These are phyloP conservation scores for Chytriomyces confervae DNA, from an alignment of 192 early-diverging fungal species.

Conservation along the genomic window DNA sequence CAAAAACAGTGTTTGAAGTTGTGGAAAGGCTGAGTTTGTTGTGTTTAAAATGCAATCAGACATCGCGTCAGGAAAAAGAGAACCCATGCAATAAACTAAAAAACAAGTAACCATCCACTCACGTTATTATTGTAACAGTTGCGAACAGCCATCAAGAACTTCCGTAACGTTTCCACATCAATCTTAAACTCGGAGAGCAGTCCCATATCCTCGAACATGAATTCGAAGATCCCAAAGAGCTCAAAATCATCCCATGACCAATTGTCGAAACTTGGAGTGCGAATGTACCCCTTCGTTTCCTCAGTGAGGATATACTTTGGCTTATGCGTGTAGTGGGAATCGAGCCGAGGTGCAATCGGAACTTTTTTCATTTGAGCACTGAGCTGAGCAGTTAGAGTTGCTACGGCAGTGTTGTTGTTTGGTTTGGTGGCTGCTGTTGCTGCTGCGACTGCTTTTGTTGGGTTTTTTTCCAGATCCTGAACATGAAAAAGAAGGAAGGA, in stretches of 20 bases:
- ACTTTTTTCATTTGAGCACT: neutral
- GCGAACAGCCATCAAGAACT: slow-evolving; percentile 46
- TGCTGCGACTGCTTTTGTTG: neutral
- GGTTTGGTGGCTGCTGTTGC: slow-evolving; percentile 1
- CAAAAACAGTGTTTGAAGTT: slow-evolving; percentile 63
- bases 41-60: neutral
- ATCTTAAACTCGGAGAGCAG: slow-evolving; percentile 52
- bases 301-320: slow-evolving; percentile 37
- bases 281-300: slow-evolving; percentile 42
- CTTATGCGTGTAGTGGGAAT: slow-evolving; percentile 22
- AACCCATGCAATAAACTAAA: neutral
- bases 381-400: neutral
- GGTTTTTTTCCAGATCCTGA: slow-evolving; percentile 21
- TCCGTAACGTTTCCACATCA: slow-evolving; percentile 37
- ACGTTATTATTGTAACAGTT: slow-evolving; percentile 54
- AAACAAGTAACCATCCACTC: slow-evolving; percentile 4
- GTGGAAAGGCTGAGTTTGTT: slow-evolving; percentile 51
- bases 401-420: slow-evolving; percentile 5
- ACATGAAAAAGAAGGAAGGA: neutral
- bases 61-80: neutral
- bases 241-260: slow-evolving; percentile 53
- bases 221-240: slow-evolving; percentile 46
- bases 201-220: slow-evolving; percentile 54
- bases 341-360: slow-evolving; percentile 1
- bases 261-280: slow-evolving; percentile 51